Evolutionary conservation across 139 green algal genomes (phyloP).

Genomic region (Coelastrella sp.): DNA sequence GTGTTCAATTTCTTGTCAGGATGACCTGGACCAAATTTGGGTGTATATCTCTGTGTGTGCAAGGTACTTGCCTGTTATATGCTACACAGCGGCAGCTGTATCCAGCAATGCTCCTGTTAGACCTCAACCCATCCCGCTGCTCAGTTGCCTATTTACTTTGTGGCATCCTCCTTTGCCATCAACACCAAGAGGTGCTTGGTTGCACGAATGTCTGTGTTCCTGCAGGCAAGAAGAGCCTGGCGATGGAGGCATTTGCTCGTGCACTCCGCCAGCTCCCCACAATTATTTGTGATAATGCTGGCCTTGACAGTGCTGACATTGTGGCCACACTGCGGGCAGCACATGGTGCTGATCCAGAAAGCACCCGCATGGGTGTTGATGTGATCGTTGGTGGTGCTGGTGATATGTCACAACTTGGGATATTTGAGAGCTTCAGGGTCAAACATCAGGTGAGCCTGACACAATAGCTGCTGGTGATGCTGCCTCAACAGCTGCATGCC

Average conservation of each 20-base stretch:
- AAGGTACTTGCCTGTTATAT: no score
- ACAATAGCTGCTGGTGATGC: background rate
- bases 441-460: slow-evolving; percentile 62
- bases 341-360: slow-evolving; percentile 65
- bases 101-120: slow-evolving; percentile 82
- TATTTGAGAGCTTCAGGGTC: slow-evolving; percentile 89
- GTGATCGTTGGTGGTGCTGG: slow-evolving; percentile 75
- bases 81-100: slow-evolving; percentile 89
- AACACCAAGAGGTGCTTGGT: background rate
- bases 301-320: slow-evolving; percentile 85
- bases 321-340: slow-evolving; percentile 87
- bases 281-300: slow-evolving; percentile 98
- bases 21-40: no score
- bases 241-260: slow-evolving; percentile 93
- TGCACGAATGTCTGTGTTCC: background rate
- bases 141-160: background rate
- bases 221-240: slow-evolving; percentile 91
- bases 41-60: no score
- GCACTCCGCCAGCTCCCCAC: slow-evolving; percentile 92
- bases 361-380: slow-evolving; percentile 82
- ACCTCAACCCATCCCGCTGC: background rate
- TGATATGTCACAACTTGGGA: slow-evolving; percentile 74
- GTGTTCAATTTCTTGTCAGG: no score
- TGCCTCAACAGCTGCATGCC: background rate
- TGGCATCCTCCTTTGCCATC: background rate